Conservation (phyloP, 2,329 filamentous ascomycete species). For the Ophiostoma himal-ulmi region DNA sequence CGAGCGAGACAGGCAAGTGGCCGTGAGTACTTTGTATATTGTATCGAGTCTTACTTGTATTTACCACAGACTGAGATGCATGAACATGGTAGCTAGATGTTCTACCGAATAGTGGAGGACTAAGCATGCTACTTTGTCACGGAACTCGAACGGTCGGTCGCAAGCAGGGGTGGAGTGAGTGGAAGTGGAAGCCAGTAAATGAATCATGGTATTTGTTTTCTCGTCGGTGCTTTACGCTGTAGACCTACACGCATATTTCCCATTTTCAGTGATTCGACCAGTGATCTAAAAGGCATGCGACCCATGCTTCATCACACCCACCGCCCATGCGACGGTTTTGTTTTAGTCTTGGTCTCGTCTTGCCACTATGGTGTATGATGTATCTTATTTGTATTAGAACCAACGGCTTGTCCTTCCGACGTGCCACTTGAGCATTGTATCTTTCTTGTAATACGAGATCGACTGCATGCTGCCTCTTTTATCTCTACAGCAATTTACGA, state of each 20-base stretch:
- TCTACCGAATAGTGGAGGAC: not conserved
- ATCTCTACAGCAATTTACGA: too few relatives aligned
- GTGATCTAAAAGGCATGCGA: slow-evolving; percentile 10
- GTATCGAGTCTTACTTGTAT: not conserved
- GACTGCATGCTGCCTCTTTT: not conserved
- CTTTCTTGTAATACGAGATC: not conserved
- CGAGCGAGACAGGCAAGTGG: slow-evolving; percentile 6
- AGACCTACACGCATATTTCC: not conserved
- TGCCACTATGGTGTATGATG: not conserved
- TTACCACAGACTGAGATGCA: too few relatives aligned
- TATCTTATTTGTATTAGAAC: too few relatives aligned
- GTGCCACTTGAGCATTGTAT: not conserved
- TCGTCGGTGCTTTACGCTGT: not conserved
- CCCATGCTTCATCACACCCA: slow-evolving; percentile 3
- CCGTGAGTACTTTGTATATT: not conserved
- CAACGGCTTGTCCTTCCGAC: not conserved
- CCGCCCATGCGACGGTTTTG: not conserved
- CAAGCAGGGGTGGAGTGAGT: not conserved
- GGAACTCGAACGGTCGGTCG: not conserved
- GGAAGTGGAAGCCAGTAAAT: not conserved
- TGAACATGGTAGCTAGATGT: too few relatives aligned
- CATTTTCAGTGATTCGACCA: slow-evolving; percentile 5
- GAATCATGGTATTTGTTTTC: not conserved
- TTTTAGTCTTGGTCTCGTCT: not conserved
- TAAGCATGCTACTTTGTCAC: not conserved